phyloP scores from a whole-genome alignment of 495 filamentous ascomycete species.

The Neurospora sp. region DNA sequence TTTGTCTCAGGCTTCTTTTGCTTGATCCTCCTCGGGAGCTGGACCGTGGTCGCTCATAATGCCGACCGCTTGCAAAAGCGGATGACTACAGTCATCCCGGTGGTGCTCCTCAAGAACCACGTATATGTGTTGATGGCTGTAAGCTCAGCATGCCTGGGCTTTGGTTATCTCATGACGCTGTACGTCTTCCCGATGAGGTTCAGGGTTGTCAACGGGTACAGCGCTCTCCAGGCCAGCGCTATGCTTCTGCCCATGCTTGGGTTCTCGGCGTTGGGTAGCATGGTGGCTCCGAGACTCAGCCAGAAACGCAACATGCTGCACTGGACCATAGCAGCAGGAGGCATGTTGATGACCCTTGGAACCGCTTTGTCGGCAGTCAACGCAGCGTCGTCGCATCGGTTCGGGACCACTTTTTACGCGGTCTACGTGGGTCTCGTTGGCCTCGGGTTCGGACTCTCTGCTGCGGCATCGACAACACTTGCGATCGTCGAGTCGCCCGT shows the following conservation, averaged over 20 bases:
- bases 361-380: conserved; percentile 13
- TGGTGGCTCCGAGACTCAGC: conserved; percentile 29
- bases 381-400: not conserved
- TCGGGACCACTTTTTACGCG: not conserved
- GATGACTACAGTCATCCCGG: conserved; percentile 17
- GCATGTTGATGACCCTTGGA: conserved; percentile 27
- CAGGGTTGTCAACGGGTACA: conserved; percentile 44
- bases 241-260: conserved; percentile 49
- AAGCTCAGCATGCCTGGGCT: conserved; percentile 41
- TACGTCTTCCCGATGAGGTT: conserved; percentile 50
- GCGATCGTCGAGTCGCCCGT: conserved; percentile 22
- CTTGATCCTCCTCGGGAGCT: conserved; percentile 33
- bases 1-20: conserved; percentile 30
- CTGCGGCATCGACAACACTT: conserved; percentile 28
- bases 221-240: conserved; percentile 41
- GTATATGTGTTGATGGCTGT: conserved; percentile 24
- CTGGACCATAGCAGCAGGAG: conserved; percentile 26
- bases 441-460: conserved; percentile 35
- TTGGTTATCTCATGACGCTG: conserved; percentile 44
- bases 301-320: conserved; percentile 21
- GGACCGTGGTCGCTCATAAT: conserved; percentile 18
- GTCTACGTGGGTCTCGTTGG: conserved; percentile 13
- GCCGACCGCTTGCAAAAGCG: conserved; percentile 11
- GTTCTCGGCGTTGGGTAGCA: conserved; percentile 36
- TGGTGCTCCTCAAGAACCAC: conserved; percentile 19